These are phyloP conservation scores for Puccinia triticina DNA, from an alignment of 1,284 basidiomycete species.

Conservation along the genomic window DNA sequence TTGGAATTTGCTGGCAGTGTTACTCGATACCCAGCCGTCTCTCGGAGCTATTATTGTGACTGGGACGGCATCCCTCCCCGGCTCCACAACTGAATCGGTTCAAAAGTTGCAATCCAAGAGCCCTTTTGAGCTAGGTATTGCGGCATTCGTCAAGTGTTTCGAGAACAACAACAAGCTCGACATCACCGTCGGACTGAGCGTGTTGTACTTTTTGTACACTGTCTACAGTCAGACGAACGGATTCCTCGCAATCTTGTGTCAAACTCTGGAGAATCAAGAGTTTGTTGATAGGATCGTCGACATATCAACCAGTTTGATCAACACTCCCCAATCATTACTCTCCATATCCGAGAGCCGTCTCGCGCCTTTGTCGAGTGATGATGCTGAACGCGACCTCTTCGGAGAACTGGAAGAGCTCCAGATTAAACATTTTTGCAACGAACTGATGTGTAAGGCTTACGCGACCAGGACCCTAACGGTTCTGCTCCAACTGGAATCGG, in stretches of 20 bases:
- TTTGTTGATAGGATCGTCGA: conserved; percentile 45
- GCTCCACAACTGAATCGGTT: conserved; percentile 14
- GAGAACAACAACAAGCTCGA: conserved; percentile 40
- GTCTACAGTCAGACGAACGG: conserved; percentile 37
- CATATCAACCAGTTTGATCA: conserved; percentile 46
- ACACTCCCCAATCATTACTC: conserved; percentile 32
- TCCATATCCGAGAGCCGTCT: conserved; percentile 19
- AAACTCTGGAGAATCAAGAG: conserved; percentile 34
- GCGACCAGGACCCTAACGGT: conserved; percentile 40
- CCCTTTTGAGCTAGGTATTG: conserved; percentile 42
- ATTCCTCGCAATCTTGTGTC: conserved; percentile 28
- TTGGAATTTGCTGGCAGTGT: conserved; percentile 44
- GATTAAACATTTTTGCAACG: conserved; percentile 46
- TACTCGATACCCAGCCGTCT: conserved; percentile 49
- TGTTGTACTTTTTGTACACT: conserved; percentile 43
- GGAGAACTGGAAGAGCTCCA: conserved; percentile 42
- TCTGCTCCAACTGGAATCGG: conserved; percentile 46
- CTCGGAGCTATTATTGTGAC: conserved; percentile 46
- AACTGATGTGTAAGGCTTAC: conserved; percentile 48
- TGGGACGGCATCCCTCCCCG: conserved; percentile 28
- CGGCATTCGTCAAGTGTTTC: conserved; percentile 45
- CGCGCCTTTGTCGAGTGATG: not conserved
- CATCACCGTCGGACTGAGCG: conserved; percentile 37
- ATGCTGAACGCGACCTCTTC: not conserved
- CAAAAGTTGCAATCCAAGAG: conserved; percentile 13